A percentile compares a stretch with the other conserved stretches of the same genome.
These are phyloP conservation scores for Termitomyces heimii DNA, from an alignment of 768 basidiomycete genomes.

Conservation along the genomic window DNA sequence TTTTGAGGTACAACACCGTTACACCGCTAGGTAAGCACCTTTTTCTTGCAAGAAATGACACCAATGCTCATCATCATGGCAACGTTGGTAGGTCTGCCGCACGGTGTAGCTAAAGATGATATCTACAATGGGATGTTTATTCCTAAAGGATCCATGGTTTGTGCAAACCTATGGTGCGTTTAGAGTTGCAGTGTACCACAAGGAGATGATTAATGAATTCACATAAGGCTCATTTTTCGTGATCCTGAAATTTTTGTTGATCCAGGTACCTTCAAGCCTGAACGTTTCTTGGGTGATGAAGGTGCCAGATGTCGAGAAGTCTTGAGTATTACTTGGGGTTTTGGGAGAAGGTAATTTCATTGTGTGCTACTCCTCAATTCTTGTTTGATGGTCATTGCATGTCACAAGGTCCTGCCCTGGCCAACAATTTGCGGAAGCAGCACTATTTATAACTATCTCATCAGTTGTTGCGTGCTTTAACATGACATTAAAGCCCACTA, in stretches of 20 bases:
- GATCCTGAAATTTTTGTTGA: slow-evolving; percentile 16
- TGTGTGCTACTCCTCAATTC: not conserved
- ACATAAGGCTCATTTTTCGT: slow-evolving; percentile 15
- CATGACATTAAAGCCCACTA: not conserved
- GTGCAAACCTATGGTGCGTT: slow-evolving; percentile 11
- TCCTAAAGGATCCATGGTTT: slow-evolving; percentile 15
- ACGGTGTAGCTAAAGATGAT: slow-evolving; percentile 2
- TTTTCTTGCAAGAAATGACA: not conserved
- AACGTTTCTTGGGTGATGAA: slow-evolving; percentile 16
- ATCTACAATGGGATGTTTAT: slow-evolving; percentile 11
- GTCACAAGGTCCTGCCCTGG: slow-evolving; percentile 17
- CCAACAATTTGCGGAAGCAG: slow-evolving; percentile 17
- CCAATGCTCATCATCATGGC: not conserved
- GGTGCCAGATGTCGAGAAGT: slow-evolving; percentile 9
- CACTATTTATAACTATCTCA: slow-evolving; percentile 15
- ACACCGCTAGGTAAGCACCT: slow-evolving; percentile 19
- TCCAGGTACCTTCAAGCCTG: slow-evolving; percentile 16
- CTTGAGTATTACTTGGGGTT: slow-evolving; percentile 14
- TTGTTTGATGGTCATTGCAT: not conserved
- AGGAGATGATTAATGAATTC: slow-evolving; percentile 8
- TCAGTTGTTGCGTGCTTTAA: slow-evolving; percentile 13
- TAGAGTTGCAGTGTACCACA: slow-evolving; percentile 4
- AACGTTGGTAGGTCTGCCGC: slow-evolving; percentile 2
- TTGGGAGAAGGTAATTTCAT: slow-evolving; percentile 14
- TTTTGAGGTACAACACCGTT: slow-evolving; percentile 19